Evolutionary conservation across 306 rosid species (phyloP), one percentile per base, ranked within the genome.

Genomic region (Castanea mollissima): DNA sequence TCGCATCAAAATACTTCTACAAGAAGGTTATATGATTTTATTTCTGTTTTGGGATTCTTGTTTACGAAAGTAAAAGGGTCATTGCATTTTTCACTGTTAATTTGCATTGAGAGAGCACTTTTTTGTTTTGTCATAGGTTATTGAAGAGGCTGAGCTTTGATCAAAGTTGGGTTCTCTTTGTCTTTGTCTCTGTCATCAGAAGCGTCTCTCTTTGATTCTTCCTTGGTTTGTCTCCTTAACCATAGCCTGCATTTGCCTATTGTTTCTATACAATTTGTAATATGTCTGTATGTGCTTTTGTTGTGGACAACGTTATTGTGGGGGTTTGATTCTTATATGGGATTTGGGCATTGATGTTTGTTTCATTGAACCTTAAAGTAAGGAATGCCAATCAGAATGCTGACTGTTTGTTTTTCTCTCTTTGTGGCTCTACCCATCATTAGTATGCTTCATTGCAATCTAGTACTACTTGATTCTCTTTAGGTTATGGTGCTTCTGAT

Each of bases 401-500:
- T 38, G 52, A 35, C 52, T 35, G 52, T 67, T 35, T 67, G 71
- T 35, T 16, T 32, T 18, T 8, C 71, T 19, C 51, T 67, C 51
- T 34, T 18, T 7, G 5, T 67, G 16, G 52, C 6, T 34, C 16
- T 67, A 19, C 21, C 72, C 5, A 9, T 31, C 32, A 64, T 27
- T 80, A 35, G 31, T 56, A 35, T 73, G 73, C 14, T 52, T 73
- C 2, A 10, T 56, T 11, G 35, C 49, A 5, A n/a, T 63, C 5
- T 19, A 5, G 35, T n/a, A 27, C 11, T 41, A 59, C 55, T 79
- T 60, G 8, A 35, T 6, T 54, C 29, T 68, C 11, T 3, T 55
- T 19, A 13, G 63, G 51, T 29, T 65, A 57, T 29, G 51, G 12
- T 74, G 74, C 75, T 74, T 75, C 64, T n/a, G 76, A 64, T 56